phyloP scores from a whole-genome alignment of 2,329 filamentous ascomycete genomes.

The Epichloe sibirici region DNA sequence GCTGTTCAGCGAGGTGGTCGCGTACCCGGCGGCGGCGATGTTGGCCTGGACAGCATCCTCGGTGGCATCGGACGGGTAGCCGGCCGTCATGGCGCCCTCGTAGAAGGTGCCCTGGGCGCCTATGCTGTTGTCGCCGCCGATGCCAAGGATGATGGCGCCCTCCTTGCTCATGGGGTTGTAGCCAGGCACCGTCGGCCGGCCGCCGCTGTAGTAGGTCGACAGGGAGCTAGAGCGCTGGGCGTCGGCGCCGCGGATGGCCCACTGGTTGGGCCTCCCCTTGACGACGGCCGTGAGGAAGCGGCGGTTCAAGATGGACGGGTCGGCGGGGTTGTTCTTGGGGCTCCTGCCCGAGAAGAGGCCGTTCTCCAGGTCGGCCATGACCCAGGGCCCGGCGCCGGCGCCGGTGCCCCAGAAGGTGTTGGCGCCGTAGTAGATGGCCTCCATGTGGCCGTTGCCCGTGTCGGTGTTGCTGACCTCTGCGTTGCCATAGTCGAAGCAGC shows the following conservation, averaged over 20 bases:
- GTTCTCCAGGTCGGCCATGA: slow-evolving; percentile 60
- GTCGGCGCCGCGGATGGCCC: slow-evolving; percentile 48
- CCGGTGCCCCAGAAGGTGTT: slow-evolving; percentile 42
- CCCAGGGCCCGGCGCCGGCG: slow-evolving; percentile 48
- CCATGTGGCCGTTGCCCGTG: slow-evolving; percentile 54
- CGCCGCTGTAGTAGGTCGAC: slow-evolving; percentile 47
- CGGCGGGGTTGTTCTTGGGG: slow-evolving; percentile 32
- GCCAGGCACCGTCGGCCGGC: slow-evolving; percentile 30
- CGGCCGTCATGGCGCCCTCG: slow-evolving; percentile 51
- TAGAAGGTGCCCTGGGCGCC: slow-evolving; percentile 51
- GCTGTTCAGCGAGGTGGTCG: slow-evolving; percentile 28
- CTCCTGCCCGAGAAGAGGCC: slow-evolving; percentile 47
- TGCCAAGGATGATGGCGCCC: slow-evolving; percentile 55
- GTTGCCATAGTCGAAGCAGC: slow-evolving; percentile 48
- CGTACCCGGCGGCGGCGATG: slow-evolving; percentile 28
- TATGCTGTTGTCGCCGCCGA: slow-evolving; percentile 54
- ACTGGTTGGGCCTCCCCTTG: slow-evolving; percentile 43
- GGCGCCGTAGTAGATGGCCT: slow-evolving; percentile 52
- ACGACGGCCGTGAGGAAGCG: slow-evolving; percentile 45
- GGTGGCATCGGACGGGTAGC: slow-evolving; percentile 46
- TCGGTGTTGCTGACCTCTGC: slow-evolving; percentile 39
- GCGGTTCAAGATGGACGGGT: slow-evolving; percentile 35
- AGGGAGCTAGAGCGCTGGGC: slow-evolving; percentile 36
- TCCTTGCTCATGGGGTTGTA: slow-evolving; percentile 53
- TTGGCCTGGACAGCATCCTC: slow-evolving; percentile 48